Conservation (phyloP, 2,329 filamentous ascomycete species). For the Talaromyces sp. region DNA sequence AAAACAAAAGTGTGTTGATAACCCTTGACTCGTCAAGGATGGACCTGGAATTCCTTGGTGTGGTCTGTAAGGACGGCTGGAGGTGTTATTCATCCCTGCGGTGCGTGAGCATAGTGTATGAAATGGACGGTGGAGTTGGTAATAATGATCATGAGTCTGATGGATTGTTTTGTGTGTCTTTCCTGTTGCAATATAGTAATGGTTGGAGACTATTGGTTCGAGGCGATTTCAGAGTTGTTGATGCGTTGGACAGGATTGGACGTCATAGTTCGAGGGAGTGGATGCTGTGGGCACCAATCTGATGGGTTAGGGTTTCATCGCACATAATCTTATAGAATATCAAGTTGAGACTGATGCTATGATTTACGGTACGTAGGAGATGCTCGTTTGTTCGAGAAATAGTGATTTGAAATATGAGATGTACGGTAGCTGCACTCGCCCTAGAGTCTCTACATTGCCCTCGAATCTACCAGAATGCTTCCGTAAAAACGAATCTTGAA, state of each 20-base stretch:
- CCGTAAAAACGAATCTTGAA: too few species aligned
- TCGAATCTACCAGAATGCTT: too few species aligned
- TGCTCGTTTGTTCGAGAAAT: not conserved
- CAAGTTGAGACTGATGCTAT: too few species aligned
- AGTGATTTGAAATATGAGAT: too few species aligned
- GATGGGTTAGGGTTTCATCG: slow-evolving; percentile 22
- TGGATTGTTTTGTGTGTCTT: slow-evolving; percentile 3
- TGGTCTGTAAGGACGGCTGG: slow-evolving; percentile 22
- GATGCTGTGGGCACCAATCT: slow-evolving; percentile 13
- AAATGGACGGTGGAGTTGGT: not conserved
- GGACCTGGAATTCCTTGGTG: slow-evolving; percentile 19
- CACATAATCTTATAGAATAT: too few species aligned
- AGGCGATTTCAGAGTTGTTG: not conserved
- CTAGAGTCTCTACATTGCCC: not conserved
- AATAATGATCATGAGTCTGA: slow-evolving; percentile 10
- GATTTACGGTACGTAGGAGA: too few species aligned
- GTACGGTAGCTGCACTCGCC: too few species aligned
- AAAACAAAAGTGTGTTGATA: not conserved
- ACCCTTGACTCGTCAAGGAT: slow-evolving; percentile 18
- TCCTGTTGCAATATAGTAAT: not conserved
- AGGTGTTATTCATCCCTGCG: slow-evolving; percentile 22
- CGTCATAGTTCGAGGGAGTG: slow-evolving; percentile 8
- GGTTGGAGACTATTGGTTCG: not conserved
- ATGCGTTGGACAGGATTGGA: slow-evolving; percentile 9
- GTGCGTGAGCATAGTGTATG: slow-evolving; percentile 27